phyloP scores from a whole-genome alignment of 2,329 filamentous ascomycete species.

The Colletotrichum filicis region DNA sequence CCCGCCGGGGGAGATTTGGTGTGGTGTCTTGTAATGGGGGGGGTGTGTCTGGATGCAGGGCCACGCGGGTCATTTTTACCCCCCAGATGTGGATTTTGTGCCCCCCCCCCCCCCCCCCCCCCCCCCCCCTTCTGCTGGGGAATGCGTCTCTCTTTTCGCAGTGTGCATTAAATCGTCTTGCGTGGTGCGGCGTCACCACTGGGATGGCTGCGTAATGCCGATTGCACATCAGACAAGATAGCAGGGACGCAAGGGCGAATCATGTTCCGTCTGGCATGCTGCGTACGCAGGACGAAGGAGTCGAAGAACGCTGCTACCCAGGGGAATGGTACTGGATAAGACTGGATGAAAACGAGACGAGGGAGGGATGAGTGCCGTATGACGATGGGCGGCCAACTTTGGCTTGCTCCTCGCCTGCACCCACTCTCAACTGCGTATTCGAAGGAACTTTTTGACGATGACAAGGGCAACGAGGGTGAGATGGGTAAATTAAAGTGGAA shows the following conservation, averaged over 20 bases:
- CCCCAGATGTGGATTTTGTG: no score
- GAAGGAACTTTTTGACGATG: not conserved
- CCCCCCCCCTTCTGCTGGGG: not conserved
- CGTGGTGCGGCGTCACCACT: not conserved
- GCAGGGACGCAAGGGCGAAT: constrained; percentile 7
- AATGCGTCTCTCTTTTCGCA: not conserved
- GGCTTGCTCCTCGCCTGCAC: no score
- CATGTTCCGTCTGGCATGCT: not conserved
- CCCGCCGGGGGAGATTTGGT: no score
- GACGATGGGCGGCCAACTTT: not conserved
- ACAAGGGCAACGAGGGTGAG: not conserved
- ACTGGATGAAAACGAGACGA: not conserved
- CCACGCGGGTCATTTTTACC: no score
- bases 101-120: not conserved
- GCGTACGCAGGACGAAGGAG: no score
- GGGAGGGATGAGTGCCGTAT: not conserved
- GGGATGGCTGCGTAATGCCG: constrained; percentile 1
- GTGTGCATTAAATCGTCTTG: constrained; percentile 5
- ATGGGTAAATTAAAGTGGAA: not conserved
- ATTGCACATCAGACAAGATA: constrained; percentile 1
- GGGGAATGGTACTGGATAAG: not conserved
- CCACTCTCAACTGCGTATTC: not conserved
- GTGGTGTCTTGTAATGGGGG: no score
- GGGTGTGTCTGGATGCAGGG: no score
- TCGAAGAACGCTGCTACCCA: constrained; percentile 8